Evolutionary conservation across 2,329 filamentous ascomycete species (phyloP).

Genomic region (Stachybotrys echinatus): DNA sequence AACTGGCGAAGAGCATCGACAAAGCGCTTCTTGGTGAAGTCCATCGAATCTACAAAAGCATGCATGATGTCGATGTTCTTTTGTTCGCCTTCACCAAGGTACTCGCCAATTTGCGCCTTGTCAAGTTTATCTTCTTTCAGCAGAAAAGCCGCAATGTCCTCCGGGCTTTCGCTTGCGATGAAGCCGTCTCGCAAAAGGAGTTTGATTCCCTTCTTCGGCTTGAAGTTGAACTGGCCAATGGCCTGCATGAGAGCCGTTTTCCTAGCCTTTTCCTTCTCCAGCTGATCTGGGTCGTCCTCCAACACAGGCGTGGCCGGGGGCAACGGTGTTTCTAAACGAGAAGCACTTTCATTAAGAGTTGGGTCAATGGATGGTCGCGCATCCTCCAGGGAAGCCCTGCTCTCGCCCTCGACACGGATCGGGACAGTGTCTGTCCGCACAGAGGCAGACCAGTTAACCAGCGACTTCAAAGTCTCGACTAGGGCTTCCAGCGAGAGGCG

Average conservation of each 20-base stretch:
- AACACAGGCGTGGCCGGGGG: conserved; percentile 61
- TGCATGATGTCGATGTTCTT: conserved; percentile 98
- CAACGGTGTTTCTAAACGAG: conserved; percentile 53
- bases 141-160: conserved; percentile 82
- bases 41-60: conserved; percentile 92
- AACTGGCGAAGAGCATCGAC: conserved; percentile 90
- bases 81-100: conserved; percentile 85
- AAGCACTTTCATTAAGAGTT: conserved; percentile 52
- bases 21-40: conserved; percentile 86
- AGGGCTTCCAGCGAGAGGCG: conserved; percentile 82
- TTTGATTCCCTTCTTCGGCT: conserved; percentile 91
- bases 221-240: conserved; percentile 93
- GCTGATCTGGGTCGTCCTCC: conserved; percentile 86
- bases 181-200: conserved; percentile 78
- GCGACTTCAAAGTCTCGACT: conserved; percentile 80
- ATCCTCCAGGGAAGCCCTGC: conserved; percentile 39
- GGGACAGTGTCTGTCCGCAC: conserved; percentile 51
- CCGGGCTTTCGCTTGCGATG: conserved; percentile 70
- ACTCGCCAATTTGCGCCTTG: conserved; percentile 91
- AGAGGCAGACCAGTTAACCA: conserved; percentile 83
- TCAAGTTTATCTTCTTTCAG: conserved; percentile 77
- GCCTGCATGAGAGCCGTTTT: conserved; percentile 91
- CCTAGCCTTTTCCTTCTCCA: conserved; percentile 91
- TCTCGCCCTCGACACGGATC: conserved; percentile 24
- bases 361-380: conserved; percentile 65